These are phyloP conservation scores for Aspergillus egyptiacus DNA, from an alignment of 495 filamentous ascomycete species.

Conservation along the genomic window DNA sequence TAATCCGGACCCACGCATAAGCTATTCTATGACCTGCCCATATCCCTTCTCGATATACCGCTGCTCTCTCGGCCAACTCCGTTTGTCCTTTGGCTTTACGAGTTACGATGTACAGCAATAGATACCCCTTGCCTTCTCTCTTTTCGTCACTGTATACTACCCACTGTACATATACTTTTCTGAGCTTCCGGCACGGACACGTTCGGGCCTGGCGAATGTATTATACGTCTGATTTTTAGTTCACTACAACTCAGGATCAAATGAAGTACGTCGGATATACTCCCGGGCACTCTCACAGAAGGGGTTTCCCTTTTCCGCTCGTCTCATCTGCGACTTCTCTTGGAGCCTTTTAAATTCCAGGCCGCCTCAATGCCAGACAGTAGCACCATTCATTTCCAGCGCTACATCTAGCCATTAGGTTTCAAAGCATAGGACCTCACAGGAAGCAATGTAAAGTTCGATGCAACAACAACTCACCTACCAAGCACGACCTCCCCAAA, in stretches of 20 bases:
- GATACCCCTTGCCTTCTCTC: constrained; percentile 2
- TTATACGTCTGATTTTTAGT: no score
- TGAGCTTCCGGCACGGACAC: background rate
- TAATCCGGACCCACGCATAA: no score
- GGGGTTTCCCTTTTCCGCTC: background rate
- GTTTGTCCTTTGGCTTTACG: background rate
- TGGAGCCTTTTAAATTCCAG: no score
- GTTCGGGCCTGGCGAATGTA: no score
- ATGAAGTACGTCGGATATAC: no score
- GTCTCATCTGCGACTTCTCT: no score
- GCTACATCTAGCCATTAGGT: constrained; percentile 14
- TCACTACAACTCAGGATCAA: no score
- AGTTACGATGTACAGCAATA: constrained; percentile 7
- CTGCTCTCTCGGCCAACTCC: background rate
- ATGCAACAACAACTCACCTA: constrained; percentile 58
- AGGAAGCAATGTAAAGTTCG: constrained; percentile 56
- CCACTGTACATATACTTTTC: background rate
- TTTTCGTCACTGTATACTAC: background rate
- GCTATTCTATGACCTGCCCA: background rate
- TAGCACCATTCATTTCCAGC: no score
- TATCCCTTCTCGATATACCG: no score
- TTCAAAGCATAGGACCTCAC: constrained; percentile 67
- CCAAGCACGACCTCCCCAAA: constrained; percentile 61
- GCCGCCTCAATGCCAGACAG: no score
- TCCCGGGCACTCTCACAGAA: no score